Evolutionary conservation across 148 eudicot species (phyloP).

Genomic region (Agrostemma githago): DNA sequence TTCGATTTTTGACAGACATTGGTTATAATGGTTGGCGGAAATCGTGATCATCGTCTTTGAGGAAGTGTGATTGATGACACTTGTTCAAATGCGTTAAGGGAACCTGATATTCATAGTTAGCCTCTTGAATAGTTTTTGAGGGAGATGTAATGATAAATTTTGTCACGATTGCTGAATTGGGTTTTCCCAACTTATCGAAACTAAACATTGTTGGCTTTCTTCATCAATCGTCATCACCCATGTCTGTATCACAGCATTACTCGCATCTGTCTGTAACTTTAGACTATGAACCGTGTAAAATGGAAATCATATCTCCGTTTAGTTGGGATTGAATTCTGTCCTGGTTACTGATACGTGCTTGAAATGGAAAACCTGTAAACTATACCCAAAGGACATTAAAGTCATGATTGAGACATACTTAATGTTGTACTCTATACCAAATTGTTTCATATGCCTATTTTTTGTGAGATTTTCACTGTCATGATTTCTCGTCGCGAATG

Average conservation of each 20-base stretch:
- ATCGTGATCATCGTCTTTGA: neutral
- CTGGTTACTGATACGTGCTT: neutral
- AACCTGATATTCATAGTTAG: neutral
- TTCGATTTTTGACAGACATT: neutral
- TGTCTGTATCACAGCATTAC: neutral
- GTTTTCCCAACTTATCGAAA: no score
- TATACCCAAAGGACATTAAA: neutral
- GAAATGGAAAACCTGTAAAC: neutral
- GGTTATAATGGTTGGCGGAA: neutral
- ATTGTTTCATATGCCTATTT: neutral
- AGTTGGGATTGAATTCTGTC: neutral
- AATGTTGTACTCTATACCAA: neutral
- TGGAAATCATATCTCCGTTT: neutral
- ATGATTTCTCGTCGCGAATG: neutral
- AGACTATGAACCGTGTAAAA: neutral
- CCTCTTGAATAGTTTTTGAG: neutral
- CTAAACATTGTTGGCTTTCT: no score
- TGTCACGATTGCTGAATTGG: no score
- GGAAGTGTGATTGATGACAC: neutral
- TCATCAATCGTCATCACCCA: no score
- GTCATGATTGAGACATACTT: neutral
- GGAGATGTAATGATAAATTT: no score
- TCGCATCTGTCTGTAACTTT: neutral
- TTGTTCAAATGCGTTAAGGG: neutral
- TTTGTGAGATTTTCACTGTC: neutral